Evolutionary conservation across 768 basidiomycete species (phyloP).

Genomic region (Kwoniella bestiolae): DNA sequence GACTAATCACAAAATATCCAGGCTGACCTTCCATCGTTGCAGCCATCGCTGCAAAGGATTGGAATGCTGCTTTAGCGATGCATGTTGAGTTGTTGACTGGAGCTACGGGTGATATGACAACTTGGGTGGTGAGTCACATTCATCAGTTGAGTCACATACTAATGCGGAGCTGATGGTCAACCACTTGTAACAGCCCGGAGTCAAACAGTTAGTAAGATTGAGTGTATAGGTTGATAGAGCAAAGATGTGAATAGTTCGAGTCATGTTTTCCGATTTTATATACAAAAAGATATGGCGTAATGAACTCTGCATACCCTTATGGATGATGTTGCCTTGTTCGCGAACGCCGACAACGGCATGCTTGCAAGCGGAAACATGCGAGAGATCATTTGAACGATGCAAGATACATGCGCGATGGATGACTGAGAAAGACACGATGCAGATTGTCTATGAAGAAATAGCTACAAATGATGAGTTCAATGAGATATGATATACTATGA

Average conservation of each 20-base stretch:
- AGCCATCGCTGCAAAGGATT: constrained; percentile 84
- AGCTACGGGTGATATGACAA: constrained; percentile 75
- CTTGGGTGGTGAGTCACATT: constrained; percentile 51
- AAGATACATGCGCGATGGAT: background rate
- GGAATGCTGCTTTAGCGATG: constrained; percentile 74
- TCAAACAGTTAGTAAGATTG: constrained; percentile 76
- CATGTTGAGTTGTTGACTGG: constrained; percentile 84
- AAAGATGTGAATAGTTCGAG: background rate
- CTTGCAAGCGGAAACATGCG: background rate
- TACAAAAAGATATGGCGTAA: constrained; percentile 9
- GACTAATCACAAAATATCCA: too few species aligned
- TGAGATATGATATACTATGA: background rate
- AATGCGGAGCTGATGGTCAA: background rate
- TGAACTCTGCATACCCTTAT: constrained; percentile 7
- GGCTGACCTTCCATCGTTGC: constrained; percentile 9
- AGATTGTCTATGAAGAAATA: background rate
- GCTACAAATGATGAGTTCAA: background rate
- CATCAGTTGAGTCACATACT: background rate
- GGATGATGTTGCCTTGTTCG: background rate
- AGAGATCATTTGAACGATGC: background rate
- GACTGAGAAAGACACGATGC: background rate
- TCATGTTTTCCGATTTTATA: background rate
- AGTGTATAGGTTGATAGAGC: constrained; percentile 25
- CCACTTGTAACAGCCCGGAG: constrained; percentile 80
- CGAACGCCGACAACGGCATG: background rate